Evolutionary conservation across 805 yeast genomes (phyloP), one percentile per base, ranked within the genome.

Genomic region (Nakazawaea siamensis): DNA sequence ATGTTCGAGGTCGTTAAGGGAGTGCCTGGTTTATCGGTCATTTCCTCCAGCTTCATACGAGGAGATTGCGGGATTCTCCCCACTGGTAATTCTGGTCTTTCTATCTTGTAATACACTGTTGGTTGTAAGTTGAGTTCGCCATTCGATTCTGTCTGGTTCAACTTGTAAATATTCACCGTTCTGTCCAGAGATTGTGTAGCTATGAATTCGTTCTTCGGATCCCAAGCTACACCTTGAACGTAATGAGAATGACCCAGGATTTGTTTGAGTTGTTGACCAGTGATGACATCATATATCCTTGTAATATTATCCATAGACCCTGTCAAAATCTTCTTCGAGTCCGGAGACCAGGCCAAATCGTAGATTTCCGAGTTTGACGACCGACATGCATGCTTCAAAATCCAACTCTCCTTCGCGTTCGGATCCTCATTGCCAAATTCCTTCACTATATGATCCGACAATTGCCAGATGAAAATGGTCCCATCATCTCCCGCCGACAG

Each of bases 401-500:
- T 61, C 97, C 97, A 92, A 16, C 77, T 65, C 51, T 92, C 97
- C 37, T 66, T 62, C 10, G 63, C 48, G 16, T 75, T 83, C 34
- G 57, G 58, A 15, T 60, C 70, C 13, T 62, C 66, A n/a, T 49
- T 60, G 2, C 84, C 88, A 50, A 78, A 76, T 26, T 80, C 84
- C 41, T 64, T 64, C 5, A 71, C 64, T 13, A 76, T 60, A 3
- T 61, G 60, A 31, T 73, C 76, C 16, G 75, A 62, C 15, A 68
- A 61, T 27, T 62, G 66, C 98, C 98, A 92, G 24, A 92, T 57
- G 43, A 88, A 64, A 18, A 92, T 70, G 5, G 80, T 75, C 2
- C 98, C 97, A 54, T 92, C 98, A 51, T 92, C 99, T 3, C 97
- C 94, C 0, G 95, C 97, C 0, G 90, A 71, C 0, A 97, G 97